phyloP scores from a whole-genome alignment of 192 early-diverging fungal genomes.

The Backusella parvicylindrica region DNA sequence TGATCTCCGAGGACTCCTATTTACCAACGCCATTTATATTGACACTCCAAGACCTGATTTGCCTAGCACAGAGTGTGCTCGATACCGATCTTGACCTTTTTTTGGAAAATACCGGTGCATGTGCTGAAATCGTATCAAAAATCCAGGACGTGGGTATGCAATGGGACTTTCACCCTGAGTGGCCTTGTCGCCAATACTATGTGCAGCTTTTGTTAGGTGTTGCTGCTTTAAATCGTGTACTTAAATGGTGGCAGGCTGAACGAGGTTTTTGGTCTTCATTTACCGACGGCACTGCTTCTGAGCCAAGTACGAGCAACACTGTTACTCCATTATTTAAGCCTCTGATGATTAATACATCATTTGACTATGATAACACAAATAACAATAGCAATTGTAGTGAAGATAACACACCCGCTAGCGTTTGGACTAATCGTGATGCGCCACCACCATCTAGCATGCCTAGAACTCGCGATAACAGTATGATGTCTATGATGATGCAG shows the following conservation, averaged over 20 bases:
- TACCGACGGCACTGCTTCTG: neutral
- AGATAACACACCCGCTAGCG: neutral
- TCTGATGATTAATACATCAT: neutral
- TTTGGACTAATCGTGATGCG: neutral
- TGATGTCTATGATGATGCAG: neutral
- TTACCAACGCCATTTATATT: conserved; percentile 54
- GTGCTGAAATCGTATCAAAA: conserved; percentile 53
- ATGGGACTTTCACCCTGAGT: conserved; percentile 64
- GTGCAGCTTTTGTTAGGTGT: conserved; percentile 69
- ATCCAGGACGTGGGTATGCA: conserved; percentile 57
- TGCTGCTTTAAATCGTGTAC: conserved; percentile 68
- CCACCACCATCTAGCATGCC: neutral
- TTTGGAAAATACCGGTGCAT: conserved; percentile 58
- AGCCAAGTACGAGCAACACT: neutral
- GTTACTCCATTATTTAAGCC: neutral
- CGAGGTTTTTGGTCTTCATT: conserved; percentile 53
- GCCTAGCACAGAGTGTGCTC: conserved; percentile 67
- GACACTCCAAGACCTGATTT: conserved; percentile 64
- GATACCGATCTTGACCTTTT: conserved; percentile 58
- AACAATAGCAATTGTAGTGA: neutral
- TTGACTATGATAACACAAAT: neutral
- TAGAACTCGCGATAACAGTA: neutral
- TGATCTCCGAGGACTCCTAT: conserved; percentile 49
- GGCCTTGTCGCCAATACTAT: conserved; percentile 58
- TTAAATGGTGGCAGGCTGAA: conserved; percentile 80